Conservation (phyloP, 768 basidiomycete genomes). For the Termitomyces sp. region DNA sequence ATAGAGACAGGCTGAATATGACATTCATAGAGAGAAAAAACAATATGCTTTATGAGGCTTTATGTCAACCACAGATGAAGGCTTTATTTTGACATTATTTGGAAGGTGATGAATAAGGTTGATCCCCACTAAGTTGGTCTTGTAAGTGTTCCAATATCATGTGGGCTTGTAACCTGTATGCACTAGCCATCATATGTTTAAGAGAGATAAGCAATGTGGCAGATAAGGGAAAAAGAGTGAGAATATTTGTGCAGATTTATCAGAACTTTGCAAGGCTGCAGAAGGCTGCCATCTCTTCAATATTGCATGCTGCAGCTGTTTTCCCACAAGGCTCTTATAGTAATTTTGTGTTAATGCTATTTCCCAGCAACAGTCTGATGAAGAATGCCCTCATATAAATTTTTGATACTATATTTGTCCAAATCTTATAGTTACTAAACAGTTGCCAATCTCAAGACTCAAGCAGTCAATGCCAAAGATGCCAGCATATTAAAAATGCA, state of each 20-base stretch:
- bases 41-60: not conserved
- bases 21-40: not conserved
- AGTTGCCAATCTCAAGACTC: constrained; percentile 66
- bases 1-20: not conserved
- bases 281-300: too few relatives aligned
- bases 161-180: not conserved
- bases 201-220: not conserved
- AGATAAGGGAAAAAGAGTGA: not conserved
- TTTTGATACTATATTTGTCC: not conserved
- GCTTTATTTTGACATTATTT: not conserved
- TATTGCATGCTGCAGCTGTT: too few relatives aligned
- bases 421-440: constrained; percentile 4
- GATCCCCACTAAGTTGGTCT: not conserved
- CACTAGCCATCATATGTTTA: not conserved
- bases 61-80: not conserved
- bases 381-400: constrained; percentile 29
- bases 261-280: too few relatives aligned
- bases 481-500: constrained; percentile 46
- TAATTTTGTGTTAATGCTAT: not conserved
- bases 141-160: not conserved
- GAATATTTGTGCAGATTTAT: not conserved
- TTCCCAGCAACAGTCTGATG: not conserved
- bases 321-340: not conserved
- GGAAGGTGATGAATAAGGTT: not conserved
- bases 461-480: constrained; percentile 59